Percentiles rank a stretch among this genome's conserved stretches.
These are phyloP conservation scores for Bretziella fagacearum DNA, from an alignment of 2,329 filamentous ascomycete genomes.

Conservation along the genomic window DNA sequence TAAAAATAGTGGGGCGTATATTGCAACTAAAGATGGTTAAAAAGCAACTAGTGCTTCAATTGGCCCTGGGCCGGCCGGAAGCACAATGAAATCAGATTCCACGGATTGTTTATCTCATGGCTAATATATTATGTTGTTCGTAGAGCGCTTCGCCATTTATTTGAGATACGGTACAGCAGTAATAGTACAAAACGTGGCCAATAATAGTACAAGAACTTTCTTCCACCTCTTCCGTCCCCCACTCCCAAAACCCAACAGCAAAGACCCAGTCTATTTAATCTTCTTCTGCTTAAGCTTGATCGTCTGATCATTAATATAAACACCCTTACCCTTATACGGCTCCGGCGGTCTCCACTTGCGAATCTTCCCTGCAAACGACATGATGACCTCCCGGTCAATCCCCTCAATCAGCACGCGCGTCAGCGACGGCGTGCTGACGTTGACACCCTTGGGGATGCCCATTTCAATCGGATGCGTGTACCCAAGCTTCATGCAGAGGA, in stretches of 20 bases:
- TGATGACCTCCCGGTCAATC: conserved; percentile 67
- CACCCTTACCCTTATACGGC: conserved; percentile 98
- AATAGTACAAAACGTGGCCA: conserved; percentile 21
- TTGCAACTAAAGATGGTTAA: too few species aligned
- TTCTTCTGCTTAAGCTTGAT: conserved; percentile 98
- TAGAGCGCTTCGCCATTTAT: too few species aligned
- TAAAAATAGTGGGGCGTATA: too few species aligned
- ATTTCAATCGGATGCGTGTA: conserved; percentile 94
- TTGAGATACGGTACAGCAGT: conserved; percentile 8
- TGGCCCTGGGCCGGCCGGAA: too few species aligned
- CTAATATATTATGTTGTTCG: too few species aligned
- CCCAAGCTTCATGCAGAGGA: conserved; percentile 85
- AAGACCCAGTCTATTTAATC: conserved; percentile 50
- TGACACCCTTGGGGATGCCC: conserved; percentile 64
- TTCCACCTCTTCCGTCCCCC: not conserved
- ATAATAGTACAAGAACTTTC: conserved; percentile 3
- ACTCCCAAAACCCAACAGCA: too few species aligned
- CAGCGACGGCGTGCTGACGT: conserved; percentile 73
- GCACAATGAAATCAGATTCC: too few species aligned
- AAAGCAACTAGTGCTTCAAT: too few species aligned
- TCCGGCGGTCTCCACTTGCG: conserved; percentile 79
- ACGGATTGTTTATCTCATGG: too few species aligned
- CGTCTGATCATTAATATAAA: conserved; percentile 94
- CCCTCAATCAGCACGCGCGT: conserved; percentile 86
- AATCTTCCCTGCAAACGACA: conserved; percentile 81